Conservation (phyloP, 805 yeast species). For the Pichia eremophila region DNA sequence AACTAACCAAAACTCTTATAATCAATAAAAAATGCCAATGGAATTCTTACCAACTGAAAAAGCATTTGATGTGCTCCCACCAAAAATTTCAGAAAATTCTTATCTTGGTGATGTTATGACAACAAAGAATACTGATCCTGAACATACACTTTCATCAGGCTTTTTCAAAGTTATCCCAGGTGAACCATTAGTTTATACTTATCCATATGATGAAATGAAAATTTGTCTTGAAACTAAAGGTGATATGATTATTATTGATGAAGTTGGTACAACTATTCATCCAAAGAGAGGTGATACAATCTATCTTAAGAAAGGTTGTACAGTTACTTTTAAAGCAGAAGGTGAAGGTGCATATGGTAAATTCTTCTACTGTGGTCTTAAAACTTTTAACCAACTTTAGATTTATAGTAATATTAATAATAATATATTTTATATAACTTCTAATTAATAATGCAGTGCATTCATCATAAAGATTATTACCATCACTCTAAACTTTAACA, state of each 20-base stretch:
- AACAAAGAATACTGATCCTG: constrained; percentile 42
- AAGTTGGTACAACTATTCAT: constrained; percentile 46
- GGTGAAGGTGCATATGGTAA: constrained; percentile 45
- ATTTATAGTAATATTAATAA: not conserved
- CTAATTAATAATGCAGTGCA: not conserved
- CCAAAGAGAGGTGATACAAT: constrained; percentile 59
- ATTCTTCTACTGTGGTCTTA: constrained; percentile 49
- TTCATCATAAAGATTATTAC: too few species aligned
- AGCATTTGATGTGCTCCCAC: constrained; percentile 47
- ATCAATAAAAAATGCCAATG: constrained; percentile 39
- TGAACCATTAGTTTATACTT: constrained; percentile 4
- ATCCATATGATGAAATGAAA: constrained; percentile 32
- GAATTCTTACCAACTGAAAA: constrained; percentile 41
- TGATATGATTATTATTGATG: constrained; percentile 50
- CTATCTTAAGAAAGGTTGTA: constrained; percentile 53
- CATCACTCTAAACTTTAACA: too few species aligned
- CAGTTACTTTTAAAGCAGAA: constrained; percentile 46
- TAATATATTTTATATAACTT: not conserved
- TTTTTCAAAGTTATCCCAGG: constrained; percentile 30
- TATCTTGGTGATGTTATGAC: constrained; percentile 56
- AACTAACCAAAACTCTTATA: not conserved
- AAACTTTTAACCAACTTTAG: constrained; percentile 15
- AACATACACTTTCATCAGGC: constrained; percentile 53
- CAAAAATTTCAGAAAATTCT: constrained; percentile 51
- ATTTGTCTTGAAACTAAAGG: constrained; percentile 57